A percentile compares a stretch with the other conserved stretches of the same genome.
These are phyloP conservation scores for Scheffersomyces stipitis DNA, from an alignment of 805 yeast species.

Conservation along the genomic window DNA sequence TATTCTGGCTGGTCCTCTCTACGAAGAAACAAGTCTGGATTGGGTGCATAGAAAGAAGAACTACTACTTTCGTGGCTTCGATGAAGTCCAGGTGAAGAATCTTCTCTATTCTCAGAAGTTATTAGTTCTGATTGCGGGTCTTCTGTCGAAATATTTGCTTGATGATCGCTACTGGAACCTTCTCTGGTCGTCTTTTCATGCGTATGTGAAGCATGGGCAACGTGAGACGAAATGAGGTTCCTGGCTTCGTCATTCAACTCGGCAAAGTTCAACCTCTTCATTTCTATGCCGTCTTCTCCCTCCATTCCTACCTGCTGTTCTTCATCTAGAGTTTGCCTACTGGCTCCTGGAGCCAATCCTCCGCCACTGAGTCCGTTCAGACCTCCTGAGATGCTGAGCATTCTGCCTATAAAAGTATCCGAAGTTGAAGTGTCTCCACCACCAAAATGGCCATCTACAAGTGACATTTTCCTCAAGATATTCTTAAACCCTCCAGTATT, in stretches of 20 bases:
- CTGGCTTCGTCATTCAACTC: conserved; percentile 53
- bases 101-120: not conserved
- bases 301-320: conserved; percentile 19
- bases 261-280: conserved; percentile 43
- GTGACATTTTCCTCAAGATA: conserved; percentile 37
- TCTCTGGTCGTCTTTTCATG: conserved; percentile 1
- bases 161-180: conserved; percentile 1
- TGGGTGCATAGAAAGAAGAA: conserved; percentile 33
- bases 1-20: conserved; percentile 23
- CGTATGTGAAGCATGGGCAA: conserved; percentile 23
- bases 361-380: conserved; percentile 36
- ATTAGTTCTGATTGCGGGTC: not conserved
- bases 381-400: conserved; percentile 25
- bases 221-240: conserved; percentile 52
- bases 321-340: conserved; percentile 18
- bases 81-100: not conserved
- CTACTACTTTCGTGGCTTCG: not conserved
- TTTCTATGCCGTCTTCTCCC: conserved; percentile 41
- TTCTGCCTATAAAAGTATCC: conserved; percentile 41
- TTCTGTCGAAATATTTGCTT: not conserved
- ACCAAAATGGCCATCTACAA: conserved; percentile 29
- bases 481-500: conserved; percentile 20
- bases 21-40: conserved; percentile 44
- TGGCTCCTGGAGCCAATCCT: conserved; percentile 43
- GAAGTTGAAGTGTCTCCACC: conserved; percentile 23